Evolutionary conservation across 768 basidiomycete species (phyloP).

Genomic region (Chalciporus sphaerocephalus): DNA sequence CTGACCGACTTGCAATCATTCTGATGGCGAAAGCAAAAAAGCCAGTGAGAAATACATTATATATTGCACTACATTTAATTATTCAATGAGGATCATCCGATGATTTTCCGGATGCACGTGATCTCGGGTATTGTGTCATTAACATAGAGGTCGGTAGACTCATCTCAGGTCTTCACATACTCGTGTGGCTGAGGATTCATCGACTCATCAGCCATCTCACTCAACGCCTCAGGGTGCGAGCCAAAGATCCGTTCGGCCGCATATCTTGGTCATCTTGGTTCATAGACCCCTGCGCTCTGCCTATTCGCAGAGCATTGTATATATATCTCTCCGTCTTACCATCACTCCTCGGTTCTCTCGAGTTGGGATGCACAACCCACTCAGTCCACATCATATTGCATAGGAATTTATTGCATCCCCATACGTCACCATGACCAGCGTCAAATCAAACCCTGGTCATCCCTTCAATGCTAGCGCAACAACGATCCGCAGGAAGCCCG

Average conservation of each 20-base stretch:
- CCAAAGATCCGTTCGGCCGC: conserved; percentile 6
- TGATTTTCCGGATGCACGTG: conserved; percentile 22
- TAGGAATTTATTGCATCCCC: conserved; percentile 14
- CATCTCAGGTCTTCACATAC: conserved; percentile 24
- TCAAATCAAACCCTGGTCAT: conserved; percentile 14
- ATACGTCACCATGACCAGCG: conserved; percentile 19
- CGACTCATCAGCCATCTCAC: conserved; percentile 5
- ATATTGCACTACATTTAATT: too few species aligned
- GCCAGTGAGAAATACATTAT: too few species aligned
- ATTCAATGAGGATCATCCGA: too few species aligned
- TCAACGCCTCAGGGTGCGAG: conserved; percentile 4
- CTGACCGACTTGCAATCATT: too few species aligned
- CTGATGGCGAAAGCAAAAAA: too few species aligned
- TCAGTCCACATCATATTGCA: conserved; percentile 13
- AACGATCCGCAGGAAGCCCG: conserved; percentile 52
- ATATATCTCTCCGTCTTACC: conserved; percentile 9
- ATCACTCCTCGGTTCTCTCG: conserved; percentile 2
- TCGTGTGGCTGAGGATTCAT: conserved; percentile 8
- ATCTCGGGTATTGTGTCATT: conserved; percentile 14
- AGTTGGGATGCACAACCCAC: conserved; percentile 22
- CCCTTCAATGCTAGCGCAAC: conserved; percentile 10
- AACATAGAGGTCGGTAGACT: conserved; percentile 15
- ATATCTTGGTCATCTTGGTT: conserved; percentile 24
- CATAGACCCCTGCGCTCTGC: conserved; percentile 9
- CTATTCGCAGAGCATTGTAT: conserved; percentile 7